A percentile compares a stretch with the other conserved stretches of the same genome.
phyloP scores from a whole-genome alignment of 192 early-diverging fungal species.

The Linnemannia elongata region DNA sequence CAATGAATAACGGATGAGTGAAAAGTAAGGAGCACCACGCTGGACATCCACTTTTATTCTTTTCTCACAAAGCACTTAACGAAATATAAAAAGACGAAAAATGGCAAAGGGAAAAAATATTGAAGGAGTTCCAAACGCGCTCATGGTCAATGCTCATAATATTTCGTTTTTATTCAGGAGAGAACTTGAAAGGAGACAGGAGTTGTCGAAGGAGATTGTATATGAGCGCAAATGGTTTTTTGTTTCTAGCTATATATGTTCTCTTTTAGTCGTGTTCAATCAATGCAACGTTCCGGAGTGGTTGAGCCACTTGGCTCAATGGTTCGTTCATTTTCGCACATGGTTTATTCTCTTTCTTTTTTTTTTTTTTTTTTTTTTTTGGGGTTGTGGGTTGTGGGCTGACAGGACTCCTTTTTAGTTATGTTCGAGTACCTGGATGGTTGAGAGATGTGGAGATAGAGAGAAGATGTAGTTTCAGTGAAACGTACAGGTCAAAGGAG shows the following conservation, averaged over 20 bases:
- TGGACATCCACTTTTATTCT: neutral
- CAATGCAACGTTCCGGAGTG: neutral
- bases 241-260: neutral
- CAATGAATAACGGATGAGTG: neutral
- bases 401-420: neutral
- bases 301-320: neutral
- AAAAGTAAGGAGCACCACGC: neutral
- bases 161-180: conserved; percentile 1
- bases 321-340: neutral
- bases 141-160: conserved; percentile 2
- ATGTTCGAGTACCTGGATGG: neutral
- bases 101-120: neutral
- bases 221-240: neutral
- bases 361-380: neutral
- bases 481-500: no score
- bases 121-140: neutral
- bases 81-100: neutral
- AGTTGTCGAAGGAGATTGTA: neutral
- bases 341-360: neutral
- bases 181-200: neutral
- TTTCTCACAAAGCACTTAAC: neutral
- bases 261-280: neutral
- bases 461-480: no score
- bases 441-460: no score
- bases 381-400: neutral